Conservation (phyloP, 2,329 filamentous ascomycete genomes). For the Diaporthe caulivora region DNA sequence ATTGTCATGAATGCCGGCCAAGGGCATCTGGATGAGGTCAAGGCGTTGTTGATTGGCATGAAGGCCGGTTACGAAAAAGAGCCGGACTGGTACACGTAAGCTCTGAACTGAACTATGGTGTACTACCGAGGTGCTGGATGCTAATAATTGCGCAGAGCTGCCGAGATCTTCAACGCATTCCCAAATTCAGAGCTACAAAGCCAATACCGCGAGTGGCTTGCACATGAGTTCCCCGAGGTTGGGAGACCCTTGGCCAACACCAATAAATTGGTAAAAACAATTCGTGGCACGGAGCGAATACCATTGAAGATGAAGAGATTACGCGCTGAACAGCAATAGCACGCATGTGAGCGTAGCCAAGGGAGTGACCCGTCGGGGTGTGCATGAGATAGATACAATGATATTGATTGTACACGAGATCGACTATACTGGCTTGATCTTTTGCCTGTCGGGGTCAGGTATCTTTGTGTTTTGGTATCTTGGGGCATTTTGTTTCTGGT, state of each 20-base stretch:
- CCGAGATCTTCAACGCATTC: constrained; percentile 37
- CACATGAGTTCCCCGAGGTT: constrained; percentile 34
- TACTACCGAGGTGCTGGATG: background rate
- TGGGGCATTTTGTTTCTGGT: constrained; percentile 46
- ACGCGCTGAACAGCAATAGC: constrained; percentile 16
- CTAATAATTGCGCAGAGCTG: constrained; percentile 31
- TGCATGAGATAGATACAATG: constrained; percentile 30
- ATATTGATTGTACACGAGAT: constrained; percentile 31
- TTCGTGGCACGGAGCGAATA: constrained; percentile 38
- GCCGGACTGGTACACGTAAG: constrained; percentile 78
- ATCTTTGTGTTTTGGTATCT: constrained; percentile 37
- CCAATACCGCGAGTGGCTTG: constrained; percentile 35
- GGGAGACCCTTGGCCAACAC: constrained; percentile 23
- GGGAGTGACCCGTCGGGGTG: background rate
- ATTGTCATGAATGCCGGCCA: constrained; percentile 81
- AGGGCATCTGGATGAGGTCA: constrained; percentile 76
- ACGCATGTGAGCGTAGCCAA: background rate
- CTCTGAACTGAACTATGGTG: background rate
- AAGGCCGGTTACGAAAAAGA: constrained; percentile 73
- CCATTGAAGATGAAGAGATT: constrained; percentile 16
- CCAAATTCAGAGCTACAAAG: constrained; percentile 31
- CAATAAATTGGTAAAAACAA: constrained; percentile 26
- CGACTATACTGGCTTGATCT: constrained; percentile 31
- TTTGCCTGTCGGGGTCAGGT: constrained; percentile 29
- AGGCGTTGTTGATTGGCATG: constrained; percentile 75